Conservation (phyloP, 2,329 filamentous ascomycete genomes). For the Fusarium cyanostomum region DNA sequence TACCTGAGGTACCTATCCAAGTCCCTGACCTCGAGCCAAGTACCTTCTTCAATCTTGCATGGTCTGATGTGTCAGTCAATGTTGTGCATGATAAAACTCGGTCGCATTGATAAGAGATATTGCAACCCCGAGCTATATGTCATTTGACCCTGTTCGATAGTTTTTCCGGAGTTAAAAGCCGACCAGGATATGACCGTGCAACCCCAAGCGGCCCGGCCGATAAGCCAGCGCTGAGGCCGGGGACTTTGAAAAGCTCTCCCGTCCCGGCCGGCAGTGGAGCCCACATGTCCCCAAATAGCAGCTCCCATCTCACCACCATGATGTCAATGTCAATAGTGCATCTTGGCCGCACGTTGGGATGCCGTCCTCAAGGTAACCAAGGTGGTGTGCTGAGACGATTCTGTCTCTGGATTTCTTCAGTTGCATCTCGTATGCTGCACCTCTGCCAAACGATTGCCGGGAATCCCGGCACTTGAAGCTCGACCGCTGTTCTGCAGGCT, state of each 20-base stretch:
- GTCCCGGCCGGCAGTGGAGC: not conserved
- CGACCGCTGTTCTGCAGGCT: constrained; percentile 13
- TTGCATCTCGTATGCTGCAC: constrained; percentile 14
- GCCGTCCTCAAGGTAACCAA: not conserved
- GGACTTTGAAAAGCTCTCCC: constrained; percentile 9
- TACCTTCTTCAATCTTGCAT: not conserved
- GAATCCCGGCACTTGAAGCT: constrained; percentile 11
- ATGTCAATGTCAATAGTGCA: constrained; percentile 32
- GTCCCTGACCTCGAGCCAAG: not conserved
- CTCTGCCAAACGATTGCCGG: constrained; percentile 6
- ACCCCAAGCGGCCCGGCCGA: constrained; percentile 19
- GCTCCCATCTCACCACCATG: constrained; percentile 33
- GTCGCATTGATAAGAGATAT: not conserved
- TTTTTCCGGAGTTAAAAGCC: not conserved
- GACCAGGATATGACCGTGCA: constrained; percentile 9
- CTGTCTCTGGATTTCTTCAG: not conserved
- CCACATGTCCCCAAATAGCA: constrained; percentile 30
- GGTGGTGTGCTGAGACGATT: not conserved
- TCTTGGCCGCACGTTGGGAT: constrained; percentile 6
- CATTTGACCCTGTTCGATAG: not conserved
- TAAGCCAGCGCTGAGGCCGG: not conserved
- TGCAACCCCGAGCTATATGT: constrained; percentile 2
- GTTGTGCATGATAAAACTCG: not conserved
- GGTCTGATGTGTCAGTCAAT: not conserved
- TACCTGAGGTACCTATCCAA: not conserved